Base-by-base conservation (phyloP, 768 basidiomycete species). In the Lepiota brunneoincarnata region DNA sequence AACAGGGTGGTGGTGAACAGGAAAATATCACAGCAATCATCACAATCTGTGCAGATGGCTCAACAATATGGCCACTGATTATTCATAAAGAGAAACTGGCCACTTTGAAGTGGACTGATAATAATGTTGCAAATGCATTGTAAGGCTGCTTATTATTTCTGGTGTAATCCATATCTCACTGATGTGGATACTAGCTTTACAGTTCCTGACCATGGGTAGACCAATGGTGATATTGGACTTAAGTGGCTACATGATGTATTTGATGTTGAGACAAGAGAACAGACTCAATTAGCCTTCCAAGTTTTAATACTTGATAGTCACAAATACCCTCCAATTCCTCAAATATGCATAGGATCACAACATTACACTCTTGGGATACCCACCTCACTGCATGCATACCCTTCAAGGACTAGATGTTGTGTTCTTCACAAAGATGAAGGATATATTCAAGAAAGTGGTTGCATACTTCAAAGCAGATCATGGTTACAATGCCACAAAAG, bases 391-490 rank as follows among this genome's bases (percentile, higher is more conserved):
- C 55, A 75, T 69, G 0, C 71, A 77, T 63, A 66, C 65, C 0
- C 61, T 74, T 4, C 75, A 78, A 58, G 73, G 74, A 7, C 70
- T 78, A 18, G 72, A 79, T 61, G 73, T 77, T 18, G 71, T 73
- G 1, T 74, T 72, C 54, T 78, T 78, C 59, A 69, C 64, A 21
- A 62, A 48, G 49, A 67, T 77, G 69, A 78, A 78, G 59, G 49
- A 53, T 9, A 40, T 17, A 57, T 64, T 58, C 59, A 63, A 65
- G 28, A 20, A 61, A 37, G 63, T 58, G 48, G 61, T 69, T 14
- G 20, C 56, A 2, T 11, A 34, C 18, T 72, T 65, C 39, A 62
- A 72, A 54, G 48, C 60, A 6, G 49, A 58, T 21, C 63, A 50
- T 34, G 55, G 62, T 1, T 31, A 56, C 40, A 55, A 53, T 6